Evolutionary conservation across 140 eudicot species (phyloP), one percentile per base, ranked within the genome.

Genomic region (Ambrosia hybrid): DNA sequence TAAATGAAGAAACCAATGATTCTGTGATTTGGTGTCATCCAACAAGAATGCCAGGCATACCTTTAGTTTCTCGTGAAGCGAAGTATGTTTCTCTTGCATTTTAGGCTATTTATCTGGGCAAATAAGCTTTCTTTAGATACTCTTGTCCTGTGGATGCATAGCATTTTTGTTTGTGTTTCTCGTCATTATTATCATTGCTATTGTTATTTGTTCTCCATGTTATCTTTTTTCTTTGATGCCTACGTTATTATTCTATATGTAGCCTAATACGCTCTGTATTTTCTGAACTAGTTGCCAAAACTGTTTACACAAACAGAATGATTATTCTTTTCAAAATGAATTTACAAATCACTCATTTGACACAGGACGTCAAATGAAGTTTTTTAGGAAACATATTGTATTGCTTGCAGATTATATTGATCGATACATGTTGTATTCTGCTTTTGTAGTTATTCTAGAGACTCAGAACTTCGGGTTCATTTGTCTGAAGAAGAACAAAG

Each of bases 11-110:
- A 73, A 63, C 74, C 78, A 63, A 80, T 86, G 87, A 51, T 57
- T 61, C 52, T 67, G 58, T 16, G 70, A 57, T 61, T 74, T 51
- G 68, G 71, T 67, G 70, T 63, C 67, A 72, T 71, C 37, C 79
- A 79, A 85, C 43, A 80, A 87, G 81, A 81, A 93, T 93, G 98
- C 97, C 97, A 45, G 97, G 96, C 89, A 85, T 84, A 90, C 96
- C 96, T 79, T 85, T 87, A 57, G 93, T 84, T 74, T 68, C 95
- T 83, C 96, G 89, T 63, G 96, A 90, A 78, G 82, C 89, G 78
- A 82, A 85, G 97, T 93, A 88, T 21, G 91, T 72, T 38, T 73
- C 49, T 78, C 71, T 75, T 65, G 17, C 34, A 39, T 45, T 60
- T 75, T 48, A 59, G 59, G 52, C 69, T 13, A 21, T 60, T 30